Conservation (phyloP, 192 early-diverging fungal genomes). For the Rhizophagus clarus region DNA sequence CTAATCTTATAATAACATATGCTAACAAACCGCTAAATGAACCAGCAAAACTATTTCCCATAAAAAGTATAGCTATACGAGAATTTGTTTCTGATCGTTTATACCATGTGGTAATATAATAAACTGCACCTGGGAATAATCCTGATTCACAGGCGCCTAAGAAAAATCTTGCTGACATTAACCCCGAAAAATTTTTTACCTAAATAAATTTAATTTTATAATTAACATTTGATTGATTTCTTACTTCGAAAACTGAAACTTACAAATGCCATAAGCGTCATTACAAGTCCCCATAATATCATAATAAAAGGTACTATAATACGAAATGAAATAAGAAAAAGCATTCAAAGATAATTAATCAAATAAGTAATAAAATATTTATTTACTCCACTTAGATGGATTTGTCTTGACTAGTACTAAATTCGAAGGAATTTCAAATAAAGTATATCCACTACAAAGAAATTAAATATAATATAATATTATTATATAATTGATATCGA, state of each 20-base stretch:
- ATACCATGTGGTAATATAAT: constrained; percentile 61
- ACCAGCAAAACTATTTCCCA: constrained; percentile 53
- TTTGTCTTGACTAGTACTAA: constrained; percentile 59
- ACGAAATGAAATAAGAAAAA: background rate
- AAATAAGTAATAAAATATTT: too few relatives aligned
- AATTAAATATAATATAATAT: background rate
- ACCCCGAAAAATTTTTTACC: constrained; percentile 38
- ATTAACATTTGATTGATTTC: background rate
- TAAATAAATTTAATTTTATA: background rate
- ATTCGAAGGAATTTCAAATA: constrained; percentile 77
- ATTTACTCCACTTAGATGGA: constrained; percentile 49
- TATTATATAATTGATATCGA: background rate
- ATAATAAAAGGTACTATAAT: constrained; percentile 49
- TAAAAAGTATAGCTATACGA: constrained; percentile 59
- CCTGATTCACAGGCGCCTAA: constrained; percentile 61
- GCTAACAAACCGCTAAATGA: constrained; percentile 69
- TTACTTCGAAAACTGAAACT: background rate
- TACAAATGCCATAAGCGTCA: constrained; percentile 57
- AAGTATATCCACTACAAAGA: constrained; percentile 47
- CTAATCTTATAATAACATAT: constrained; percentile 63
- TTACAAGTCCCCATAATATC: constrained; percentile 55
- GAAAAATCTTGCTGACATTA: constrained; percentile 60
- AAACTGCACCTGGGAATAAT: constrained; percentile 61
- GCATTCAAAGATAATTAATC: too few relatives aligned
- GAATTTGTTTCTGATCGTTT: constrained; percentile 54